Base-by-base conservation (phyloP, 139 green algal genomes). In the Chlorella sorokiniana region DNA sequence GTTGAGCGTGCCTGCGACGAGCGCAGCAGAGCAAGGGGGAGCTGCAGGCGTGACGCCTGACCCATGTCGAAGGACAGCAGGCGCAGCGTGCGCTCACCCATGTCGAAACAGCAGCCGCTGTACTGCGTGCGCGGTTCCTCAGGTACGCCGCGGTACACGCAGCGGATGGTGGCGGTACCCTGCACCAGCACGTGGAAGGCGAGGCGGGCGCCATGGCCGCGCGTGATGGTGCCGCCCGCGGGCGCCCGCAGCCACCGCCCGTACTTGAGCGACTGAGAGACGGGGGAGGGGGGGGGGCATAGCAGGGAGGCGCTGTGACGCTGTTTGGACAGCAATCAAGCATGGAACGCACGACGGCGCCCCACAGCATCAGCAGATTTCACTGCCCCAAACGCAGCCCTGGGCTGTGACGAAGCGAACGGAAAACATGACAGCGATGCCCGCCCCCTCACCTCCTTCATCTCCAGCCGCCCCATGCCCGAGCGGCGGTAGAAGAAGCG, bases 391-490 rank as follows among this genome's bases (percentile, higher is more conserved):
- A n/a, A n/a, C n/a, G n/a, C n/a, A n/a, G n/a, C n/a, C n/a, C n/a
- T n/a, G n/a, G n/a, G n/a, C n/a, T n/a, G n/a, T n/a, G n/a, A n/a
- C n/a, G n/a, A n/a, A n/a, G n/a, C n/a, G n/a, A 25, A 16, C 48
- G 48, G 11, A 25, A 25, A 16, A 59, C 48, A 59, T 59, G 48
- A 59, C n/a, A 59, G 16, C 16, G 48, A 25, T 11, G 48, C 16
- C 14, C 48, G 16, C 11, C 9, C 18, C 4, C 45, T 14, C 6
- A 69, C 80, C 67, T 87, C 45, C 45, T 77, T 76, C n/a, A 88
- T 76, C 54, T 88, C 84, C 18, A 88, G 71, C 6, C 78, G 40
- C 20, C 38, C 37, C 84, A 88, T 88, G 51, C 84, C 84, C 6
- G 52, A 51, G 38, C 84, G 35, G 6, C 84, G 84, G 63, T 79